Conservation (phyloP, 75 land plant species). For the Pinus albicaulis region DNA sequence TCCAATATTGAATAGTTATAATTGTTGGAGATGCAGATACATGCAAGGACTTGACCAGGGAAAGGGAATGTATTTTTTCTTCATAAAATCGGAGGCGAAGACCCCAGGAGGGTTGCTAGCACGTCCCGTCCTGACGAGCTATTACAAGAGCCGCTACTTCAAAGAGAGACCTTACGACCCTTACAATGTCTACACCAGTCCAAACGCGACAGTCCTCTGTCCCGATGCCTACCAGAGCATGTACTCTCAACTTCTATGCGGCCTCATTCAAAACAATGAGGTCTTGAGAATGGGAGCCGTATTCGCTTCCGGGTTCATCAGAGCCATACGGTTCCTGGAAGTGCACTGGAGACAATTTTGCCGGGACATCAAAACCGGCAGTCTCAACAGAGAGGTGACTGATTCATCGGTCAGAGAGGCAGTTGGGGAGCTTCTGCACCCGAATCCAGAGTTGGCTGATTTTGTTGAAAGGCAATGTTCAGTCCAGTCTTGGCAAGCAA, state of each 20-base stretch:
- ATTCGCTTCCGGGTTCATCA: constrained; percentile 30
- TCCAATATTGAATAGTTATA: no score
- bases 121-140: constrained; percentile 78
- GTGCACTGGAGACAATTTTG: constrained; percentile 29
- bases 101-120: constrained; percentile 76
- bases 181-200: constrained; percentile 29
- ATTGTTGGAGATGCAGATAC: constrained; percentile 32
- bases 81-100: constrained; percentile 62
- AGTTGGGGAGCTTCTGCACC: constrained; percentile 14
- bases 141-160: constrained; percentile 72
- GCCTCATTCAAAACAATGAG: constrained; percentile 22
- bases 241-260: constrained; percentile 50
- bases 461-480: constrained; percentile 15
- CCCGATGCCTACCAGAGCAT: constrained; percentile 37
- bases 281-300: constrained; percentile 29
- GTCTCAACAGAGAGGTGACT: constrained; percentile 14
- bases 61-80: constrained; percentile 67
- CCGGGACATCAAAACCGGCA: constrained; percentile 27
- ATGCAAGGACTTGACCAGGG: constrained; percentile 77
- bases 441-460: constrained; percentile 30
- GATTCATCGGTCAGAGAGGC: constrained; percentile 12
- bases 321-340: constrained; percentile 24
- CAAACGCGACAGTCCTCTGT: constrained; percentile 26
- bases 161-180: constrained; percentile 27
- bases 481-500: constrained; percentile 29